Percentiles rank a stretch among this genome's conserved stretches.
Conservation (phyloP, 1,284 basidiomycete species). For the Anthracocystis setariae region DNA sequence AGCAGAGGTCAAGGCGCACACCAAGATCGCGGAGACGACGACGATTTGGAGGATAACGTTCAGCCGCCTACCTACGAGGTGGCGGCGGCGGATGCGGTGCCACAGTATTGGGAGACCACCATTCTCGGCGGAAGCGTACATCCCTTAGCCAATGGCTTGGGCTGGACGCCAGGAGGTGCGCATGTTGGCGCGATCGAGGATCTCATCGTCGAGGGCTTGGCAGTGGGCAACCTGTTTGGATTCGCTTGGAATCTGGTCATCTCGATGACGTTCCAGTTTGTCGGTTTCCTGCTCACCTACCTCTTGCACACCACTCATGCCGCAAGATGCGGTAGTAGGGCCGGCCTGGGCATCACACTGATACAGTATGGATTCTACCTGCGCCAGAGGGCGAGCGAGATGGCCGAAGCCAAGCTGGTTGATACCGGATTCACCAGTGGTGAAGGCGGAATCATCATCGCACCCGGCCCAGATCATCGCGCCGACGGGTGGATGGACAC, state of each 20-base stretch:
- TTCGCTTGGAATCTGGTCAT: conserved; percentile 84
- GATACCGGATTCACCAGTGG: conserved; percentile 15
- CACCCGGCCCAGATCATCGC: neutral
- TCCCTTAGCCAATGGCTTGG: conserved; percentile 71
- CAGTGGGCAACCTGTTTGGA: conserved; percentile 74
- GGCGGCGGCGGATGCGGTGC: conserved; percentile 89
- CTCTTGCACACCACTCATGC: conserved; percentile 78
- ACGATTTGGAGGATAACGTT: conserved; percentile 72
- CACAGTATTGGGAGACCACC: conserved; percentile 96
- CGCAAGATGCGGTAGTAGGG: conserved; percentile 90
- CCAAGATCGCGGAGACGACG: conserved; percentile 74
- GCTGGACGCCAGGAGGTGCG: conserved; percentile 64
- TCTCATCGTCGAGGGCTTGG: conserved; percentile 73
- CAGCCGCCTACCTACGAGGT: conserved; percentile 79
- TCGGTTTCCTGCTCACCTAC: conserved; percentile 70
- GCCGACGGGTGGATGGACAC: conserved; percentile 57
- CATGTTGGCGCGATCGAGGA: conserved; percentile 69
- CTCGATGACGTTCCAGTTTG: conserved; percentile 95
- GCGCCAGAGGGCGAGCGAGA: conserved; percentile 70
- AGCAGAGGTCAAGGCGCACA: conserved; percentile 33
- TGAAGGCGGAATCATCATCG: conserved; percentile 9
- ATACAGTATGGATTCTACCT: conserved; percentile 88
- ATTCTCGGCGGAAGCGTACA: conserved; percentile 72
- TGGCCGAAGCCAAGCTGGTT: conserved; percentile 63
- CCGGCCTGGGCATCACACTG: conserved; percentile 91